phyloP scores from a whole-genome alignment of 345 rosid species.

The Litchi chinensis region DNA sequence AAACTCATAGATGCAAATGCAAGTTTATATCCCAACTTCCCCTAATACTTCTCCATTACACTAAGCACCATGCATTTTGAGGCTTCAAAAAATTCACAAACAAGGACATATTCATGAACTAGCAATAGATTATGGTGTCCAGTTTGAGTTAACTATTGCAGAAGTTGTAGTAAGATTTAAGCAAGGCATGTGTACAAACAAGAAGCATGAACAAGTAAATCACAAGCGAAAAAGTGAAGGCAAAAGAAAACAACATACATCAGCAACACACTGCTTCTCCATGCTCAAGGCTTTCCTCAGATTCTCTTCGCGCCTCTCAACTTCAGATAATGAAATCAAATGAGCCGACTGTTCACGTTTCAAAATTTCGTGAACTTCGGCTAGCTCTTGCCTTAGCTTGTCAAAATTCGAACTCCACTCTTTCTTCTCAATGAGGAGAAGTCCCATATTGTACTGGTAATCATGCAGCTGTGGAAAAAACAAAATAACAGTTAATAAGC shows the following conservation, averaged over 20 bases:
- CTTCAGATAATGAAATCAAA: slow-evolving; percentile 63
- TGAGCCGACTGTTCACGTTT: slow-evolving; percentile 71
- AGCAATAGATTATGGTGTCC: neutral
- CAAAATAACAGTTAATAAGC: neutral
- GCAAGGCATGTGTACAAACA: neutral
- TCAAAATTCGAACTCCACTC: slow-evolving; percentile 57
- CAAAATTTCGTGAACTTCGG: slow-evolving; percentile 66
- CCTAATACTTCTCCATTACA: neutral
- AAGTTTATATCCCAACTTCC: neutral
- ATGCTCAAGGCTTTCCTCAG: slow-evolving; percentile 56
- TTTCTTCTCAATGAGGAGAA: slow-evolving; percentile 82
- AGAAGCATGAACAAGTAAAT: neutral
- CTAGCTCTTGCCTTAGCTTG: slow-evolving; percentile 53
- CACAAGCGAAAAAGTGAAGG: neutral
- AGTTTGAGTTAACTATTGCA: neutral
- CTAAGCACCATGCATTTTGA: neutral
- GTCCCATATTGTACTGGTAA: slow-evolving; percentile 91
- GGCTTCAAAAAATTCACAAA: neutral
- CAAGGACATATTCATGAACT: neutral
- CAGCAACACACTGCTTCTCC: slow-evolving; percentile 64
- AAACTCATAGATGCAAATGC: neutral
- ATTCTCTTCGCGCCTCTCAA: slow-evolving; percentile 69
- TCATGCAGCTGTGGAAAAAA: slow-evolving; percentile 58
- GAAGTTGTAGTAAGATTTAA: neutral
- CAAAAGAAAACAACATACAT: slow-evolving; percentile 45